These are phyloP conservation scores for Areca catechu DNA, from an alignment of 176 grass and related monocot genomes.

Conservation along the genomic window DNA sequence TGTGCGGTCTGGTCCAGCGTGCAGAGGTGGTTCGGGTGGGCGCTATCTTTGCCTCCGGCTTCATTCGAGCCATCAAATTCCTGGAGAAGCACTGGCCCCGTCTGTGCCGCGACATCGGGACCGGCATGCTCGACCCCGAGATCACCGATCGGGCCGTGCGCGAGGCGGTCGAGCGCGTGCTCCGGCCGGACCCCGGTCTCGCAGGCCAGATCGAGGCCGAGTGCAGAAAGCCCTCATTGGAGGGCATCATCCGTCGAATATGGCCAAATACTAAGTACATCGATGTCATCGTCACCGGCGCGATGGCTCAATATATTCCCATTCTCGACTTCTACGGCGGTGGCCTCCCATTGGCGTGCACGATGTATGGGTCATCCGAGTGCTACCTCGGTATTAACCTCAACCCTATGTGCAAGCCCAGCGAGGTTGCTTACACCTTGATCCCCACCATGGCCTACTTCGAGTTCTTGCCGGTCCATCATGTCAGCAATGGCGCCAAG, in stretches of 20 bases:
- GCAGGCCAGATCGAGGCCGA: constrained; percentile 57
- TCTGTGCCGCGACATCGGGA: constrained; percentile 70
- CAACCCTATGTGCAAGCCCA: constrained; percentile 80
- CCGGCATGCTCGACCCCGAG: constrained; percentile 48
- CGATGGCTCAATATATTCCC: constrained; percentile 98
- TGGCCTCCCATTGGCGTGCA: constrained; percentile 73
- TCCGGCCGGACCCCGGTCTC: constrained; percentile 42
- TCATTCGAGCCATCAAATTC: constrained; percentile 84
- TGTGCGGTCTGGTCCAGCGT: constrained; percentile 74
- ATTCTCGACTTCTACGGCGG: constrained; percentile 81
- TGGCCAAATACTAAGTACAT: constrained; percentile 95
- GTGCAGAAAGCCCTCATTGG: constrained; percentile 57
- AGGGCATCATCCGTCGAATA: constrained; percentile 68
- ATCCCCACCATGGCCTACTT: constrained; percentile 97
- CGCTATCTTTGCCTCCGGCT: constrained; percentile 83
- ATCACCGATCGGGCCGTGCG: constrained; percentile 63
- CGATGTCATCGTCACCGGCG: constrained; percentile 90
- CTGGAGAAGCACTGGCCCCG: constrained; percentile 81
- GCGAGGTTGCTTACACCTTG: constrained; percentile 83
- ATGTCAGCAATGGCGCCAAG: constrained; percentile 16
- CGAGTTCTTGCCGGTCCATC: constrained; percentile 64
- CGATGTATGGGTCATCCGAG: constrained; percentile 93
- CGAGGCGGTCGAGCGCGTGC: constrained; percentile 49
- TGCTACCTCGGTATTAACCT: constrained; percentile 96
- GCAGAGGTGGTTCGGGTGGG: constrained; percentile 76